A percentile compares a stretch with the other conserved stretches of the same genome.
Evolutionary conservation across 345 rosid species (phyloP).

Genomic region (Barbarea vulgaris): DNA sequence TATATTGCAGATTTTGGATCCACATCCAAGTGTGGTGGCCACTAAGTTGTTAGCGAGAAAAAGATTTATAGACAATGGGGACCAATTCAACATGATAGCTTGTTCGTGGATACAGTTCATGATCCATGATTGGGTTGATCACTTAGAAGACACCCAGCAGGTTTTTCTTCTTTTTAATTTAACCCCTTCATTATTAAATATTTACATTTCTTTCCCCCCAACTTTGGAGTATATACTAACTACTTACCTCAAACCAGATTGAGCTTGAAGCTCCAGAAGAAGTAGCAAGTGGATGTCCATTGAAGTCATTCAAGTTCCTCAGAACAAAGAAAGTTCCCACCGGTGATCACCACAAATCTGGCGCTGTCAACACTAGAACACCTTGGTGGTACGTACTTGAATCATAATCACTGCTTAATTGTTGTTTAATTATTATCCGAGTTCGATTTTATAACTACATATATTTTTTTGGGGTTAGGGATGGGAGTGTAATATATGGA

Average conservation of each 20-base stretch:
- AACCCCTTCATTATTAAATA: background rate
- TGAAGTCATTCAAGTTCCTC: conserved; percentile 65
- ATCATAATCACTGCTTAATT: background rate
- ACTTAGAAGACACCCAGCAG: conserved; percentile 72
- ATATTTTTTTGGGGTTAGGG: conserved; percentile 45
- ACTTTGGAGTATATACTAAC: background rate
- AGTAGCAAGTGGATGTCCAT: conserved; percentile 57
- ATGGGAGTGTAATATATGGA: conserved; percentile 82
- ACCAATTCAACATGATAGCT: conserved; percentile 77
- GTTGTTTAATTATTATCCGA: background rate
- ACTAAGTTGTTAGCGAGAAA: conserved; percentile 61
- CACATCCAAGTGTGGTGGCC: conserved; percentile 73
- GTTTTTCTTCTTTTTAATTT: conserved; percentile 27
- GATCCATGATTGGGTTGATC: conserved; percentile 93
- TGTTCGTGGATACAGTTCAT: conserved; percentile 85
- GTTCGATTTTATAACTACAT: background rate
- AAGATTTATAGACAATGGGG: conserved; percentile 57
- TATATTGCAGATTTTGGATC: conserved; percentile 56
- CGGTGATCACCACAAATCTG: conserved; percentile 46
- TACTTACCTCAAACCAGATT: conserved; percentile 43
- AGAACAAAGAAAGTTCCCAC: conserved; percentile 55
- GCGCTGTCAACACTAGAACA: conserved; percentile 66
- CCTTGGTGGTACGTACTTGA: conserved; percentile 71
- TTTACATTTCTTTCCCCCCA: background rate
- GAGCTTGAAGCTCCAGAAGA: conserved; percentile 62